Conservation (phyloP, 1,284 basidiomycete genomes). For the Pseudozyma hubeiensis region DNA sequence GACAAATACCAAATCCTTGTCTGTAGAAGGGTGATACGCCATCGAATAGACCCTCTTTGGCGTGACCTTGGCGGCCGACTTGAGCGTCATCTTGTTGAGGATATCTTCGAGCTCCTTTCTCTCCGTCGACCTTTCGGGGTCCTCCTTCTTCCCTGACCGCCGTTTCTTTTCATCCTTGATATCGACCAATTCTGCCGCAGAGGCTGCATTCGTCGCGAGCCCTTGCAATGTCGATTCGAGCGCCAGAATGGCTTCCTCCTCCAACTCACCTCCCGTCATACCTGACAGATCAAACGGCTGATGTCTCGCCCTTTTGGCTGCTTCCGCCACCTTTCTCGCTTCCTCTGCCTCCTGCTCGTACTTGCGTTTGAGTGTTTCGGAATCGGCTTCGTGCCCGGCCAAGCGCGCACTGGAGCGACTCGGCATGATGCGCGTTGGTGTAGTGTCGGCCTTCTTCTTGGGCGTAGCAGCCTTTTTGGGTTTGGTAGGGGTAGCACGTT, state of each 20-base stretch:
- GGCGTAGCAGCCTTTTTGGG: slow-evolving; percentile 39
- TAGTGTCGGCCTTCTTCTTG: slow-evolving; percentile 25
- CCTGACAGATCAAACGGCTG: slow-evolving; percentile 48
- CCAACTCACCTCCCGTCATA: slow-evolving; percentile 45
- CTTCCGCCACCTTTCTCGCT: slow-evolving; percentile 40
- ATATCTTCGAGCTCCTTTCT: slow-evolving; percentile 44
- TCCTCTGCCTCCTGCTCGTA: slow-evolving; percentile 55
- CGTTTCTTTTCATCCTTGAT: slow-evolving; percentile 38
- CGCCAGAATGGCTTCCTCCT: slow-evolving; percentile 35
- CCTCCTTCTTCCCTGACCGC: slow-evolving; percentile 3
- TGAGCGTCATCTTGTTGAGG: slow-evolving; percentile 59
- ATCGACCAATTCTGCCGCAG: slow-evolving; percentile 34
- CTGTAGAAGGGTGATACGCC: slow-evolving; percentile 57
- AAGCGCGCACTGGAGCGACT: slow-evolving; percentile 50
- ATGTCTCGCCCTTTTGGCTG: slow-evolving; percentile 54
- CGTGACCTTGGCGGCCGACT: slow-evolving; percentile 53
- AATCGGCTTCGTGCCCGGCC: slow-evolving; percentile 56
- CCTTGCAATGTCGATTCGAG: slow-evolving; percentile 33
- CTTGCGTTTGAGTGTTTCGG: slow-evolving; percentile 51
- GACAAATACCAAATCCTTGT: slow-evolving; percentile 63
- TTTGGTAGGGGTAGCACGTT: slow-evolving; percentile 27
- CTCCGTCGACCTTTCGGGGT: slow-evolving; percentile 8
- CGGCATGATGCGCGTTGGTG: slow-evolving; percentile 42
- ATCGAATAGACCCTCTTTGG: slow-evolving; percentile 61
- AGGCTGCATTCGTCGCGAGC: slow-evolving; percentile 19